These are phyloP conservation scores for Hortiboletus flavorubellus DNA, from an alignment of 768 basidiomycete species.

Conservation along the genomic window DNA sequence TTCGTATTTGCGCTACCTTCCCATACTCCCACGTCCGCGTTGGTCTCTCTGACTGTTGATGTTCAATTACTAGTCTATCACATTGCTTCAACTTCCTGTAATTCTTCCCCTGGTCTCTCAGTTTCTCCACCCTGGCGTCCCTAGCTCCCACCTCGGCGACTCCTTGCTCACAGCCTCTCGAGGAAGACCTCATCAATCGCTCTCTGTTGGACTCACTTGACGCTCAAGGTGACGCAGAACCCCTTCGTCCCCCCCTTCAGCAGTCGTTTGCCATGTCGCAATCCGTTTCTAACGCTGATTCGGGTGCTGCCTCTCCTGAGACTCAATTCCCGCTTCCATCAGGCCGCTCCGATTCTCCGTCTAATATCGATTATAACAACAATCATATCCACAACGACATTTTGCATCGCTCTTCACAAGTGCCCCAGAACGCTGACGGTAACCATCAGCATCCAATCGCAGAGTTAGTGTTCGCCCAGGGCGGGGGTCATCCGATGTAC, in stretches of 20 bases:
- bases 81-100: constrained; percentile 30
- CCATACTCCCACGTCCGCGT: constrained; percentile 28
- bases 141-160: constrained; percentile 34
- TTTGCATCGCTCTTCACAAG: constrained; percentile 25
- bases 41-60: constrained; percentile 41
- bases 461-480: constrained; percentile 31
- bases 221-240: constrained; percentile 81
- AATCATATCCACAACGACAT: constrained; percentile 36
- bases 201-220: constrained; percentile 80
- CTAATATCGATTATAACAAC: constrained; percentile 36
- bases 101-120: constrained; percentile 21
- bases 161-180: constrained; percentile 35
- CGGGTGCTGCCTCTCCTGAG: constrained; percentile 48
- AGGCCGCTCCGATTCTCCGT: constrained; percentile 52
- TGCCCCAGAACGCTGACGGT: constrained; percentile 25
- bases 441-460: constrained; percentile 34
- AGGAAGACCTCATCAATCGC: constrained; percentile 83
- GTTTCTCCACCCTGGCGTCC: constrained; percentile 50
- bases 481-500: constrained; percentile 38
- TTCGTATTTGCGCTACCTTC: constrained; percentile 34
- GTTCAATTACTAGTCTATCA: constrained; percentile 33
- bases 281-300: constrained; percentile 52
- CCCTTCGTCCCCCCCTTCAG: constrained; percentile 33
- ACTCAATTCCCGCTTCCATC: constrained; percentile 49
- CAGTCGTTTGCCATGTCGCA: constrained; percentile 44